A percentile compares a stretch with the other conserved stretches of the same genome.
phyloP scores from a whole-genome alignment of 179 eudicot species.

The Carnegiea gigantea region DNA sequence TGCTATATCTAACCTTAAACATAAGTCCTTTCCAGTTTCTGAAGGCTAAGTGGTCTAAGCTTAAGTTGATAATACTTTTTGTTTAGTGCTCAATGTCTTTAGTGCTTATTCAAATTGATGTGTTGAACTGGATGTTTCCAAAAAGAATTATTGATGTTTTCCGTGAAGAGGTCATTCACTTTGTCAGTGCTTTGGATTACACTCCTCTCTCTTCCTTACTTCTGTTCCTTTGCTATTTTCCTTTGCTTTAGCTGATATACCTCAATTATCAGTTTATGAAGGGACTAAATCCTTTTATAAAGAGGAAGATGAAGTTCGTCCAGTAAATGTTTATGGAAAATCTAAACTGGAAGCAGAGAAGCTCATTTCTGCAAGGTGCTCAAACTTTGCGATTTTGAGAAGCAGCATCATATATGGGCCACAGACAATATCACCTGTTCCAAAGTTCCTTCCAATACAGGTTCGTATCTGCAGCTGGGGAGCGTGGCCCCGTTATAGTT shows the following conservation, averaged over 20 bases:
- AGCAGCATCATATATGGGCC: slow-evolving; percentile 95
- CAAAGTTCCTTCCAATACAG: slow-evolving; percentile 93
- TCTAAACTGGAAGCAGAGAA: slow-evolving; percentile 86
- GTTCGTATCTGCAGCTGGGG: slow-evolving; percentile 29
- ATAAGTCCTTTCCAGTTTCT: background rate
- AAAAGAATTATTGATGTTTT: background rate
- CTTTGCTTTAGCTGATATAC: background rate
- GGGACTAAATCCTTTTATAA: slow-evolving; percentile 83
- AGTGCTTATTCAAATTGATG: too few relatives aligned
- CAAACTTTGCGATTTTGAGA: slow-evolving; percentile 82
- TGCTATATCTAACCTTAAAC: background rate
- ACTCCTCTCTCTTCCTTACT: too few relatives aligned
- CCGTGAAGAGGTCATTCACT: background rate
- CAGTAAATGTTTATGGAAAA: slow-evolving; percentile 81
- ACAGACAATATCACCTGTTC: slow-evolving; percentile 73
- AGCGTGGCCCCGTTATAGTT: slow-evolving; percentile 1
- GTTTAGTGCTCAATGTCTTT: background rate
- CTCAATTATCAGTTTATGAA: slow-evolving; percentile 67
- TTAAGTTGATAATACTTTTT: background rate
- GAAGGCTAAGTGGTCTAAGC: background rate
- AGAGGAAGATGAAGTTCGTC: slow-evolving; percentile 76
- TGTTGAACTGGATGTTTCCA: background rate
- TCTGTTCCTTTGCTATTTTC: background rate
- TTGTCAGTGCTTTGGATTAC: background rate
- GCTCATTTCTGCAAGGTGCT: slow-evolving; percentile 52